Evolutionary conservation across 1,284 basidiomycete genomes (phyloP).

Genomic region (Chondrostereum purpureum): DNA sequence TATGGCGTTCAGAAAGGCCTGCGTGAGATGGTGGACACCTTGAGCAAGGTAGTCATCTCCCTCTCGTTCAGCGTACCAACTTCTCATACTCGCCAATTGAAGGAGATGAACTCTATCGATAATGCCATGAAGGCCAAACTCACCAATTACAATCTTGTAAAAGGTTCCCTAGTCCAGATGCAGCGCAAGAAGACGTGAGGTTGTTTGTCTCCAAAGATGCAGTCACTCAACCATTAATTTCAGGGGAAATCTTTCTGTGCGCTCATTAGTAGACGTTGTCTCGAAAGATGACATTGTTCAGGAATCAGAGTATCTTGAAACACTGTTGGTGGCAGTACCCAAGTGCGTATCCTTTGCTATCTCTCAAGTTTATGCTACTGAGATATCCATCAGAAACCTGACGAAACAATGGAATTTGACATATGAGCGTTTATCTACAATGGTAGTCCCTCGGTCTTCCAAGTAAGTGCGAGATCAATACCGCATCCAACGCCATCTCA

Average conservation of each 20-base stretch:
- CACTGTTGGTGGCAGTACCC: slow-evolving; percentile 89
- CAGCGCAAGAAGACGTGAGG: slow-evolving; percentile 90
- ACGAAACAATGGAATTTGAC: slow-evolving; percentile 85
- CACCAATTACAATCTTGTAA: slow-evolving; percentile 90
- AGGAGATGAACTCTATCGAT: slow-evolving; percentile 91
- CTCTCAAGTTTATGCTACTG: slow-evolving; percentile 9
- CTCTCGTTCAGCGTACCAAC: slow-evolving; percentile 12
- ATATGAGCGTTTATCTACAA: slow-evolving; percentile 84
- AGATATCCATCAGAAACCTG: slow-evolving; percentile 51
- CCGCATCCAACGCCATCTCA: slow-evolving; percentile 5
- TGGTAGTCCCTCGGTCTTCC: slow-evolving; percentile 96
- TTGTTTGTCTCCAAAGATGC: slow-evolving; percentile 6
- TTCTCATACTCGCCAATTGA: slow-evolving; percentile 3
- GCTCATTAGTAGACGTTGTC: slow-evolving; percentile 83
- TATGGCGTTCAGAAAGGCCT: slow-evolving; percentile 80
- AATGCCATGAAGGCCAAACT: slow-evolving; percentile 87
- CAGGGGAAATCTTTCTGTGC: slow-evolving; percentile 91
- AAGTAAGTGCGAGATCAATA: slow-evolving; percentile 40
- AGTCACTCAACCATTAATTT: slow-evolving; percentile 11
- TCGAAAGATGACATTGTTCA: slow-evolving; percentile 77
- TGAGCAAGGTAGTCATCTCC: slow-evolving; percentile 63
- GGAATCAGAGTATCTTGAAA: slow-evolving; percentile 92
- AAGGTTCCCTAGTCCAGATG: slow-evolving; percentile 88
- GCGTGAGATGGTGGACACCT: slow-evolving; percentile 73
- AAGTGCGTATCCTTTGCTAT: slow-evolving; percentile 61